Evolutionary conservation across 1,284 basidiomycete genomes (phyloP), one percentile per base, ranked within the genome.

Genomic region (Sporisorium exsertum): DNA sequence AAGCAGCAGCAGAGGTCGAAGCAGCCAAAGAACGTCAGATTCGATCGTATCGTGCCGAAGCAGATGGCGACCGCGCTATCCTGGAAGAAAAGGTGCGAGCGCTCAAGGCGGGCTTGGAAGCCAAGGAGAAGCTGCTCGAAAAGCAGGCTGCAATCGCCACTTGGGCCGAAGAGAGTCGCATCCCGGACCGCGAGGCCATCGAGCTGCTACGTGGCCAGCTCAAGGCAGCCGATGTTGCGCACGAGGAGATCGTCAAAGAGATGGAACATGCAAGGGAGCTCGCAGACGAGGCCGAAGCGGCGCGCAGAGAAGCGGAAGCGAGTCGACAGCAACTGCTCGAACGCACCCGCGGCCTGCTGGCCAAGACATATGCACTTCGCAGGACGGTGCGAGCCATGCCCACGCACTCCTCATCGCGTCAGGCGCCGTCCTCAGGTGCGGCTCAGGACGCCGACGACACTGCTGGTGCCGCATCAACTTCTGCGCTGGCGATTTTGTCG

Each of bases 31-130:
- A 83, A 46, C 68, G 72, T 12, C 72, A 77, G 35, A 72, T 83
- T 13, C 69, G 81, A 13, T 71, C 72, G 8, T 68, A 80, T 50
- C 73, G 80, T 20, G 81, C 80, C 18, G 81, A 83, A 58, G 80
- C 80, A 7, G 81, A 83, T 42, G 78, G 80, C 5, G 81, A 83
- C 55, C 76, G 80, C 8, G 81, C 81, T 9, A 83, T 83, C 18
- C 52, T 83, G 29, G 81, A 83, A 56, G 81, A 82, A 65, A 77
- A 68, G 26, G 62, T 83, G 29, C 55, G 76, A 13, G 69, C 64
- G 18, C 76, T 74, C 53, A 59, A 82, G 58, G 60, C 58, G 1
- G 77, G 81, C 20, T 51, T 83, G 46, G 65, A 67, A 2, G 59
- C 60, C 56, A 69, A 72, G 37, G 54, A 64, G 55, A 61, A 73